phyloP scores from a whole-genome alignment of 2,329 filamentous ascomycete species.

The Aspergillaceae sp. region DNA sequence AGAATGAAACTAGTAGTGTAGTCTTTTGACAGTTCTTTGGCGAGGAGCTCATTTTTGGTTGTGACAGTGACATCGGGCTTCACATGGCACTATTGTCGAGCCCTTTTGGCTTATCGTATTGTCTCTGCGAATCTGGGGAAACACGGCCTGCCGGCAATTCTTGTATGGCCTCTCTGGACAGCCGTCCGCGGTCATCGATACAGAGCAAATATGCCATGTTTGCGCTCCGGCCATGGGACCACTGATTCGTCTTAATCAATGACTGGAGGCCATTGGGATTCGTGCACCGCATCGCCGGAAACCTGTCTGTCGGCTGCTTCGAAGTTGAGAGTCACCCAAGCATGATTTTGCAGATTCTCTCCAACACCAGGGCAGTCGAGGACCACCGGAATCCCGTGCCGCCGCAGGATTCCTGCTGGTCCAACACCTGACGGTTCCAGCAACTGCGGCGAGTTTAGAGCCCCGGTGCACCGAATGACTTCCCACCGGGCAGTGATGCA shows the following conservation, averaged over 20 bases:
- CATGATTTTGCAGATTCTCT: conserved; percentile 45
- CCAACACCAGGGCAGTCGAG: conserved; percentile 42
- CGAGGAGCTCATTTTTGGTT: conserved; percentile 3
- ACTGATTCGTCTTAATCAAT: conserved; percentile 11
- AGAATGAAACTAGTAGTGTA: conserved; percentile 14
- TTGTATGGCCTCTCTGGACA: conserved; percentile 2
- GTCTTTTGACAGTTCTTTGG: conserved; percentile 10
- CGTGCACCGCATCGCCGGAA: conserved; percentile 17
- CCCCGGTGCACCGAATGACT: conserved; percentile 53
- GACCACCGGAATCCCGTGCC: conserved; percentile 35
- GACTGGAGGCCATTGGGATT: conserved; percentile 6
- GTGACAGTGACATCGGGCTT: conserved; percentile 5
- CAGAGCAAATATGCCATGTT: conserved; percentile 19
- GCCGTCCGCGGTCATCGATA: conserved; percentile 12
- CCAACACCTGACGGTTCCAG: conserved; percentile 57
- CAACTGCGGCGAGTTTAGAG: conserved; percentile 48
- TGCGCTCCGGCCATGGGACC: conserved; percentile 17
- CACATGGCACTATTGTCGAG: no score
- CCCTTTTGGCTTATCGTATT: conserved; percentile 9
- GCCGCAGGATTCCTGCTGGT: conserved; percentile 33
- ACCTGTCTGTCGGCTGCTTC: conserved; percentile 15
- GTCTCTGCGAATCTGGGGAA: conserved; percentile 2
- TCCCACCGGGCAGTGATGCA: conserved; percentile 38
- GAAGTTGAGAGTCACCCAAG: conserved; percentile 22
- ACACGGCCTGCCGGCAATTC: neutral